These are phyloP conservation scores for Malus hybrid DNA, from an alignment of 331 rosid genomes.

Conservation along the genomic window DNA sequence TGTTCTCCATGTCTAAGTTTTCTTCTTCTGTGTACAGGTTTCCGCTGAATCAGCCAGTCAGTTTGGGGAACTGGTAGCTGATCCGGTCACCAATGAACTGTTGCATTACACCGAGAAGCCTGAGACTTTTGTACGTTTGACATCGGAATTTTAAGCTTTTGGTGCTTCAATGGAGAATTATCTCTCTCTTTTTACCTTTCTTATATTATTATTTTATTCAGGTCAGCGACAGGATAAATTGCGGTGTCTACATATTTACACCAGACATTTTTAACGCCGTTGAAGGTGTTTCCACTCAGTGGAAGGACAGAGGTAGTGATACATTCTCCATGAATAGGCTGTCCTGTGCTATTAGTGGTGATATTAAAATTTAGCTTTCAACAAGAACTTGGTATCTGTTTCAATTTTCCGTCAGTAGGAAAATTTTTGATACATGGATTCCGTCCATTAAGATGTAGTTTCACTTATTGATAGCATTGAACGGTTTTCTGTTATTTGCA, in stretches of 20 bases:
- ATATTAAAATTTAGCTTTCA: not conserved
- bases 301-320: constrained; percentile 68
- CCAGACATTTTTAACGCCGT: constrained; percentile 75
- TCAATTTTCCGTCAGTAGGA: not conserved
- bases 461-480: not conserved
- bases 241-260: constrained; percentile 89
- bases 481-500: constrained; percentile 29
- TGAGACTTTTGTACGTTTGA: constrained; percentile 78
- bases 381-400: not conserved
- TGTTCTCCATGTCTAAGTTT: not conserved
- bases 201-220: constrained; percentile 18
- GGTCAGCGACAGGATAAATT: constrained; percentile 89
- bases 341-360: not conserved
- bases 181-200: constrained; percentile 1
- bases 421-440: not conserved
- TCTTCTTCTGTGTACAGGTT: constrained; percentile 42
- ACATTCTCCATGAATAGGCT: not conserved
- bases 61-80: constrained; percentile 92
- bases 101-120: constrained; percentile 97
- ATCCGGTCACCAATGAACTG: constrained; percentile 77
- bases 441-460: not conserved
- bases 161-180: not conserved
- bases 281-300: constrained; percentile 67
- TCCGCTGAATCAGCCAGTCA: constrained; percentile 76
- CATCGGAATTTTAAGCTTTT: not conserved